A percentile compares a stretch with the other conserved stretches of the same genome.
phyloP scores from a whole-genome alignment of 2,329 filamentous ascomycete genomes.

The Epichloe uncinata region DNA sequence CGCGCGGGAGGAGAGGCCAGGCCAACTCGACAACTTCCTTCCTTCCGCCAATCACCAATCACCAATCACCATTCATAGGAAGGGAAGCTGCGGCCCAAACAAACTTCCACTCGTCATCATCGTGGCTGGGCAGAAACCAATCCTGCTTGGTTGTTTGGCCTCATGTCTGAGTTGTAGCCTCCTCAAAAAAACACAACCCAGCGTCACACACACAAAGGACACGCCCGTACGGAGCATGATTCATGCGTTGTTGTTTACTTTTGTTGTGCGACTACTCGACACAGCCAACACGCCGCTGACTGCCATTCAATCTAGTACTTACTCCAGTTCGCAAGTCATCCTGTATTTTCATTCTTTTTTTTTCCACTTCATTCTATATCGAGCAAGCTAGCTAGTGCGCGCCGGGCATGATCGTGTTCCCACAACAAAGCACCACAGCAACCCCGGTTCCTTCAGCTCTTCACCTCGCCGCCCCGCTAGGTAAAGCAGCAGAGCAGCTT shows the following conservation, averaged over 20 bases:
- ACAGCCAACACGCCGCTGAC: not conserved
- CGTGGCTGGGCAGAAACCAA: too few species aligned
- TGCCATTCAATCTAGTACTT: not conserved
- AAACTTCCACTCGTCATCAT: not conserved
- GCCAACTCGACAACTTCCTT: too few species aligned
- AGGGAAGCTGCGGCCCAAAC: not conserved
- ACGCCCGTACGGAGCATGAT: not conserved
- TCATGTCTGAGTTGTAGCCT: too few species aligned
- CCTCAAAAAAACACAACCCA: too few species aligned
- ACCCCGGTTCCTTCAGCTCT: not conserved
- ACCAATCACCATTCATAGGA: too few species aligned
- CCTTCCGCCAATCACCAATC: too few species aligned
- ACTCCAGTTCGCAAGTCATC: too few species aligned
- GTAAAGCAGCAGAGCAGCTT: not conserved
- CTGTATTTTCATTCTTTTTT: too few species aligned
- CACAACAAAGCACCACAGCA: not conserved
- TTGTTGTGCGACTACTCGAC: not conserved
- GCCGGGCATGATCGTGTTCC: not conserved
- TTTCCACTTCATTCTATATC: too few species aligned
- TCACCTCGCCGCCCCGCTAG: not conserved
- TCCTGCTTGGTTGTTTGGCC: too few species aligned
- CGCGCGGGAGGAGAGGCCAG: too few species aligned
- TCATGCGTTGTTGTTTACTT: not conserved
- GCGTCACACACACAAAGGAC: too few species aligned
- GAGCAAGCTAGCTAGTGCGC: not conserved